Base-by-base conservation (phyloP, 805 yeast species). In the Yarrowia keelungensis region DNA sequence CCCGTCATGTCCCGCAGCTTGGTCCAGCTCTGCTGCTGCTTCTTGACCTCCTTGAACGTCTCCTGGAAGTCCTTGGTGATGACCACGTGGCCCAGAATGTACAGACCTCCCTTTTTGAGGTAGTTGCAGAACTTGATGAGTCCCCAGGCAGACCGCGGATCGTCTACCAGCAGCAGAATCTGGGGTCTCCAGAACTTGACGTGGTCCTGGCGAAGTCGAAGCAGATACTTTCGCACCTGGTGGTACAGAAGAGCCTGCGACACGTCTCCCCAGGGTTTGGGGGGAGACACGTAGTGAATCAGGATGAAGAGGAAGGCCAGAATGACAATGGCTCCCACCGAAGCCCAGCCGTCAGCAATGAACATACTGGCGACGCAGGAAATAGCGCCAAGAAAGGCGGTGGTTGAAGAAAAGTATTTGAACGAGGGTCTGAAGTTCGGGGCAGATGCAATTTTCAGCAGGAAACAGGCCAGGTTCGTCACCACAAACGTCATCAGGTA, bases 141-240 rank as follows among this genome's bases (percentile, higher is more conserved):
- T 73, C 89, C 91, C 97, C 98, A 94, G 39, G 93, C 85, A 0
- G 97, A 88, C 71, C 97, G 81, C 0, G 99, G 98, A 73, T 92
- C 90, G 74, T 95, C 98, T 49, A 93, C 94, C 42, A 95, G 80
- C 39, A 95, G 79, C 70, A 95, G 80, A 47, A 95, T 89, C 77
- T 95, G 99, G 0, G 99, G 99, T 73, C 99, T 83, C 99, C 99
- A 95, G 76, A 93, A 95, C 79, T 95, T 95, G 66, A 95, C 97
- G 76, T 94, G 96, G 75, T 95, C 97, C 74, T 92, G 92, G 70
- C 92, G 85, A 51, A 94, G 81, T 67, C 97, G 82, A 70, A 95
- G 79, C 53, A 92, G 80, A 75, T 95, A 95, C 76, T 95, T 95
- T 72, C 99, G 82, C 11, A 95, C 98, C 78, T 95, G 99, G 76